Evolutionary conservation across 805 yeast species (phyloP).

Genomic region (Pichia eremophila): DNA sequence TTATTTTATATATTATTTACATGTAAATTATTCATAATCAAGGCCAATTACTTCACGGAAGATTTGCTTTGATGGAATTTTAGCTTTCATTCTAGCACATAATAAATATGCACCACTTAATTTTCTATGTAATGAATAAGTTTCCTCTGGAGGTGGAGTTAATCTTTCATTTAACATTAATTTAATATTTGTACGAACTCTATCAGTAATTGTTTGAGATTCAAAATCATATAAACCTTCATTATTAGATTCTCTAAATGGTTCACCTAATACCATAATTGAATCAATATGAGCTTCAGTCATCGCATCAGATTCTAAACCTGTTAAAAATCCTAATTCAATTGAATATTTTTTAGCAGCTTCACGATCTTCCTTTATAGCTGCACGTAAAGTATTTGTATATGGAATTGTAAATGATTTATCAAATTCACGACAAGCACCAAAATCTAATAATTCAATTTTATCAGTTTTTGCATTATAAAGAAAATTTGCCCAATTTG

Average conservation of each 20-base stretch:
- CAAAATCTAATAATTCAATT: conserved; percentile 87
- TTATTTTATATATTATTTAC: background rate
- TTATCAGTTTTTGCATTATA: conserved; percentile 63
- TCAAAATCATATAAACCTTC: conserved; percentile 60
- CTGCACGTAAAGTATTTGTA: conserved; percentile 61
- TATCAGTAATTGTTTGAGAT: conserved; percentile 84
- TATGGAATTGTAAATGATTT: conserved; percentile 62
- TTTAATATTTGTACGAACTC: conserved; percentile 81
- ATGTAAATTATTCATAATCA: conserved; percentile 18
- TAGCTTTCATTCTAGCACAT: conserved; percentile 78
- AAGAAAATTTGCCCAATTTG: conserved; percentile 97
- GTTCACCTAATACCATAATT: conserved; percentile 85
- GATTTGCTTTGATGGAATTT: conserved; percentile 69
- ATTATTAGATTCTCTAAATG: conserved; percentile 53
- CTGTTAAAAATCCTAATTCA: conserved; percentile 82
- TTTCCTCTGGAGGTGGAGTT: conserved; percentile 97
- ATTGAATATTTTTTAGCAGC: conserved; percentile 56
- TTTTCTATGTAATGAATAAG: conserved; percentile 92
- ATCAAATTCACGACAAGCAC: conserved; percentile 80
- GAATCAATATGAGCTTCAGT: conserved; percentile 87
- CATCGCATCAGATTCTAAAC: conserved; percentile 83
- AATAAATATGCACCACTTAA: conserved; percentile 88
- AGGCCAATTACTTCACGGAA: conserved; percentile 69
- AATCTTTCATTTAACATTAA: conserved; percentile 86
- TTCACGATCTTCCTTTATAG: conserved; percentile 57